phyloP scores from a whole-genome alignment of 805 yeast genomes.

The Myxozyma sirexii region DNA sequence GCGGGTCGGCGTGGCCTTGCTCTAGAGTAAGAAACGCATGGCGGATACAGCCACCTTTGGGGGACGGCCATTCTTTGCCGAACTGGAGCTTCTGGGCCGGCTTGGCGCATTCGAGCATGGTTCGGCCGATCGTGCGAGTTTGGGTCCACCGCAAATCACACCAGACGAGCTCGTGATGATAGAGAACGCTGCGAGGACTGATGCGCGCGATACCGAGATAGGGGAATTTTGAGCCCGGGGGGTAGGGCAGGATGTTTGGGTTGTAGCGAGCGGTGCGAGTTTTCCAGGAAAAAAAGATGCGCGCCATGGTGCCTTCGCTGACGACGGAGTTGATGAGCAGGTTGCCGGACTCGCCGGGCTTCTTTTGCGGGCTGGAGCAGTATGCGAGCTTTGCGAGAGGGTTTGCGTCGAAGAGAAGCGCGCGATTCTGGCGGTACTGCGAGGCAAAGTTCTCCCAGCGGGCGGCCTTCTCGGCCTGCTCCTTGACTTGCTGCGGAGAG shows the following conservation, averaged over 20 bases:
- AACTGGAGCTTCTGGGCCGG: not conserved
- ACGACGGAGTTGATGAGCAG: not conserved
- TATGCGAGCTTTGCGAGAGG: slow-evolving; percentile 11
- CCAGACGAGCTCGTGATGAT: slow-evolving; percentile 26
- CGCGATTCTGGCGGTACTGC: slow-evolving; percentile 3
- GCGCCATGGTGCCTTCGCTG: slow-evolving; percentile 12
- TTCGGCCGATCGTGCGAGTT: slow-evolving; percentile 14
- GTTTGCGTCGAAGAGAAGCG: not conserved
- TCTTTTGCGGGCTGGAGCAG: not conserved
- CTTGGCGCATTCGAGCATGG: slow-evolving; percentile 8
- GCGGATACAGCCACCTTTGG: slow-evolving; percentile 4
- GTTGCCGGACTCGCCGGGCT: not conserved
- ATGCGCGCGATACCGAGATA: slow-evolving; percentile 19
- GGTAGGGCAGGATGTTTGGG: slow-evolving; percentile 27
- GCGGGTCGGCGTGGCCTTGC: slow-evolving; percentile 26
- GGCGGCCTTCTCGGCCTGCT: not conserved
- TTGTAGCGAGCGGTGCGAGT: not conserved
- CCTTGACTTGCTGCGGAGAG: not conserved
- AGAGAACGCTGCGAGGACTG: not conserved
- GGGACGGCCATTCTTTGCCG: slow-evolving; percentile 7
- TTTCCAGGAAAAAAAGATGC: not conserved
- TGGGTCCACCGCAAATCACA: slow-evolving; percentile 25
- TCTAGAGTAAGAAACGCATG: slow-evolving; percentile 2
- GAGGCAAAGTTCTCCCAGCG: not conserved
- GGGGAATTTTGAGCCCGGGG: slow-evolving; percentile 8